These are phyloP conservation scores for Colletotrichum higginsianum DNA, from an alignment of 2,329 filamentous ascomycete genomes.

Conservation along the genomic window DNA sequence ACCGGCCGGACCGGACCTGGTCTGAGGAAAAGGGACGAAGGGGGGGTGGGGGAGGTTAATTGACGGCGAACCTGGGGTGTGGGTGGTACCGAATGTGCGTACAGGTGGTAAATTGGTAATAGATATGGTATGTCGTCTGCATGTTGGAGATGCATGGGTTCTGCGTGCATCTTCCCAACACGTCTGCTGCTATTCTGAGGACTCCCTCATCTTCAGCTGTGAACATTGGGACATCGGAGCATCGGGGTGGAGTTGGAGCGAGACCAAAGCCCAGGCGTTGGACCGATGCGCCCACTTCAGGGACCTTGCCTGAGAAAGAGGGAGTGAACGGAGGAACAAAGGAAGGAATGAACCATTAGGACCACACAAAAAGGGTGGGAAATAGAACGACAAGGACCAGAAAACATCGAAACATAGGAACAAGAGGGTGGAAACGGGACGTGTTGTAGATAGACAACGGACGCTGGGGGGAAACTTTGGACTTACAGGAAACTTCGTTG, in stretches of 20 bases:
- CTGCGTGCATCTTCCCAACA: conserved; percentile 26
- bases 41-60: too few relatives aligned
- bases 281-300: background rate
- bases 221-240: conserved; percentile 9
- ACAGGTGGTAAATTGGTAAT: background rate
- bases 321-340: background rate
- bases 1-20: conserved; percentile 14
- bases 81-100: conserved; percentile 27
- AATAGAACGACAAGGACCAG: conserved; percentile 11
- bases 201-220: conserved; percentile 23
- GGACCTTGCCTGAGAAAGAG: conserved; percentile 21
- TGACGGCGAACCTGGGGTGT: conserved; percentile 23
- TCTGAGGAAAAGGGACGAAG: background rate
- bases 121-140: background rate
- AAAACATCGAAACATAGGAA: background rate
- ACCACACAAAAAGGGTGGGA: conserved; percentile 24
- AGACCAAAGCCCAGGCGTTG: conserved; percentile 4
- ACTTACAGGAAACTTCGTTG: conserved; percentile 40
- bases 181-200: conserved; percentile 30
- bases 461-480: background rate
- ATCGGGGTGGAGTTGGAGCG: background rate
- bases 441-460: background rate
- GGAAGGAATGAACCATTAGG: background rate
- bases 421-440: background rate
- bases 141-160: conserved; percentile 1